These are phyloP conservation scores for Vitis cinerea DNA, from an alignment of 164 flowering plant genomes.

Conservation along the genomic window DNA sequence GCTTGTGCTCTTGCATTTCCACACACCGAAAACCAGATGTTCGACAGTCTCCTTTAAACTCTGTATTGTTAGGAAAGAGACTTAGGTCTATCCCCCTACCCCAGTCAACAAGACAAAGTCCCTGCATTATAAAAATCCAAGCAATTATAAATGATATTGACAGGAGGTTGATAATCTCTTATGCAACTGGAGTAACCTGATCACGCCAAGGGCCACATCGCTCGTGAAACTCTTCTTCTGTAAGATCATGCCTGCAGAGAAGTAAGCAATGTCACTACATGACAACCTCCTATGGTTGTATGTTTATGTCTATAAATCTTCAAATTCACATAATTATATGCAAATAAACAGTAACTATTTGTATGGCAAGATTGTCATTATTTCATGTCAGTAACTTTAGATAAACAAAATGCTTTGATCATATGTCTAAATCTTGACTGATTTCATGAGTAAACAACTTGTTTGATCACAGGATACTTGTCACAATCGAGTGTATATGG, in stretches of 20 bases:
- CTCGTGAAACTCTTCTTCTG: slow-evolving; percentile 47
- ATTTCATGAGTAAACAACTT: too few species aligned
- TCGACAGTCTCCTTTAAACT: slow-evolving; percentile 74
- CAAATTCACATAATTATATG: too few species aligned
- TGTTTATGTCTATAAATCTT: too few species aligned
- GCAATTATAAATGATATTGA: not conserved
- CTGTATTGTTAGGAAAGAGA: slow-evolving; percentile 62
- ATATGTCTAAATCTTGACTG: too few species aligned
- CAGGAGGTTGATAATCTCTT: not conserved
- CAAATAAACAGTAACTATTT: too few species aligned
- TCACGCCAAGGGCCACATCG: slow-evolving; percentile 75
- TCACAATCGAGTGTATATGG: too few species aligned
- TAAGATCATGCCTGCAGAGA: slow-evolving; percentile 59
- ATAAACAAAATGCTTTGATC: too few species aligned
- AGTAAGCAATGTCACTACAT: not conserved
- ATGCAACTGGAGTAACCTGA: slow-evolving; percentile 54
- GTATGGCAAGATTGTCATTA: too few species aligned
- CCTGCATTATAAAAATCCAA: slow-evolving; percentile 45
- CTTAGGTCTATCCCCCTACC: slow-evolving; percentile 86
- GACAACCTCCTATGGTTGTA: not conserved
- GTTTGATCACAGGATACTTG: too few species aligned
- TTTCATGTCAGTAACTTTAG: too few species aligned
- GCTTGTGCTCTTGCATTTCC: slow-evolving; percentile 83
- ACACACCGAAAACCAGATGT: slow-evolving; percentile 91
- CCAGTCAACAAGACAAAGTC: slow-evolving; percentile 98